phyloP scores from a whole-genome alignment of 768 basidiomycete species.

The Coprinellus micaceus region DNA sequence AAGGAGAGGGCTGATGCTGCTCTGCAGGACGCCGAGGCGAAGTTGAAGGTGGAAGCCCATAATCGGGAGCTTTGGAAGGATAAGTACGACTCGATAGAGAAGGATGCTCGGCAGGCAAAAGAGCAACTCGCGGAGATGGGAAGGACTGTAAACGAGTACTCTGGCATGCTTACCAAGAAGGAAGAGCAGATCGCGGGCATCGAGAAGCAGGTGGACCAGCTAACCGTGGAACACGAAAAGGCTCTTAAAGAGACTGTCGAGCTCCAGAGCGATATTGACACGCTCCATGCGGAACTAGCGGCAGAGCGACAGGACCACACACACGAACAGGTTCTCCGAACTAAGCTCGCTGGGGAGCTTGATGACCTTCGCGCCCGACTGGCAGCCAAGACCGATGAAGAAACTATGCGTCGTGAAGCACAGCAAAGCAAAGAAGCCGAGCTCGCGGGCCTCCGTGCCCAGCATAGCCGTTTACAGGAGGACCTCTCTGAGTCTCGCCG shows the following conservation, averaged over 20 bases:
- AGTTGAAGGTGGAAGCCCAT: constrained; percentile 60
- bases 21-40: constrained; percentile 65
- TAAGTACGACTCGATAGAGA: constrained; percentile 60
- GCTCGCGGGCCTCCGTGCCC: constrained; percentile 63
- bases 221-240: constrained; percentile 51
- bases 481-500: constrained; percentile 67
- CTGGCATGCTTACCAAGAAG: constrained; percentile 70
- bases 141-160: constrained; percentile 74
- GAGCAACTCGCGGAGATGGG: constrained; percentile 75
- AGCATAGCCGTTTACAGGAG: constrained; percentile 57
- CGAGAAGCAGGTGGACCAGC: constrained; percentile 46
- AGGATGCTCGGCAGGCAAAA: constrained; percentile 65
- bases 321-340: constrained; percentile 43
- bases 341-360: constrained; percentile 74
- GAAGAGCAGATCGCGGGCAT: constrained; percentile 66
- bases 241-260: constrained; percentile 61
- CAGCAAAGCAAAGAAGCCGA: constrained; percentile 88
- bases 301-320: constrained; percentile 52
- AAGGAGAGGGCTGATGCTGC: constrained; percentile 71
- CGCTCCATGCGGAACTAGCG: constrained; percentile 57
- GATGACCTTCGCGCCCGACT: constrained; percentile 83
- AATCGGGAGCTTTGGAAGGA: constrained; percentile 63
- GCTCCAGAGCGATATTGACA: constrained; percentile 66
- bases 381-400: constrained; percentile 83
- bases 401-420: constrained; percentile 75